Percentiles rank a stretch among this genome's conserved stretches.
Conservation (phyloP, 257 asterid species). For the Solanum etuberosum region DNA sequence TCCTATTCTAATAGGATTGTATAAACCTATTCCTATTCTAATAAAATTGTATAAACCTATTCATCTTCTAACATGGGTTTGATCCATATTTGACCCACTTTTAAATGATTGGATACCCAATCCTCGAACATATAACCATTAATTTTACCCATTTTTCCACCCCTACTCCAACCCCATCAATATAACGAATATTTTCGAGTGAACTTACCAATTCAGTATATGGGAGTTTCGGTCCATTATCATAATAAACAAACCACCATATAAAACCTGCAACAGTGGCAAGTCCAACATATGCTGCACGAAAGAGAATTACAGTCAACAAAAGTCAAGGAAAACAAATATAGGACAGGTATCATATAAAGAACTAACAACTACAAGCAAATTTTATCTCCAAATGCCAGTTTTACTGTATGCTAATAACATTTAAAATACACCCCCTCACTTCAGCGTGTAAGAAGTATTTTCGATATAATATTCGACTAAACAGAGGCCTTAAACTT, state of each 20-base stretch:
- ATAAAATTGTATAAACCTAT: not conserved
- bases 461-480: not conserved
- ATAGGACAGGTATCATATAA: not conserved
- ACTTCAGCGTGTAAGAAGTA: not conserved
- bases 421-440: not conserved
- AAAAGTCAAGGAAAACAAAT: not conserved
- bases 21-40: not conserved
- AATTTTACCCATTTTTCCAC: not conserved
- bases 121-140: not conserved
- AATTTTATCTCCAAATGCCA: not conserved
- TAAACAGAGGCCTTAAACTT: not conserved
- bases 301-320: conserved; percentile 10
- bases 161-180: not conserved
- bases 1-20: not conserved
- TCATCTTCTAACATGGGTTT: not conserved
- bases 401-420: not conserved
- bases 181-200: not conserved
- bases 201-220: conserved; percentile 73
- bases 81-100: not conserved
- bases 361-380: not conserved
- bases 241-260: conserved; percentile 93
- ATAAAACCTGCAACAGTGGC: conserved; percentile 97
- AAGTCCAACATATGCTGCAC: conserved; percentile 94
- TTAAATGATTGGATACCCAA: not conserved
- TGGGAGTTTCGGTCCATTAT: conserved; percentile 76